Evolutionary conservation across 2,329 filamentous ascomycete species (phyloP), one percentile per base, ranked within the genome.

Genomic region (Xenosphaeropsis pyriputrescens): DNA sequence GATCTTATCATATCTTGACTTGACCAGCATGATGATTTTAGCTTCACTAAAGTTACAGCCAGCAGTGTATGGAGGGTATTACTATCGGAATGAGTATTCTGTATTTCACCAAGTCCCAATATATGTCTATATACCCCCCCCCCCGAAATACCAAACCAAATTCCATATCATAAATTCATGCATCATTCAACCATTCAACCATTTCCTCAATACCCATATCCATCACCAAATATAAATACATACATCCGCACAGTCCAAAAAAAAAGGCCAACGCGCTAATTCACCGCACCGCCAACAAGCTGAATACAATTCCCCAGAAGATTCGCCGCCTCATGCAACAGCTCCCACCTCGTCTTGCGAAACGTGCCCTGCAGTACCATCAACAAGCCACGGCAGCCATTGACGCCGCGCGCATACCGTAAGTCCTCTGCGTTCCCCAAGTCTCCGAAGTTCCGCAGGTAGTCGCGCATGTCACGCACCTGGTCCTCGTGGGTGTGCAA

Each of bases 321-420:
- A 16, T 74, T 79, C 22, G 82, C 81, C 29, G 85, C 89, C 58
- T 96, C 91, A 40, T 91, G 79, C 44, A 96, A 64, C 39, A 96
- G 62, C 63, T 96, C 88, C 89, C 89, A 96, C 35, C 86, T 70
- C 22, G 86, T 86, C 50, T 79, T 78, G 46, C 71, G 67, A 55
- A 96, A 95, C 31, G 81, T 80, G 40, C 85, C 80, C 43, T 79
- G 77, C 42, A 98, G 68, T 26, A 94, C 71, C 59, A 91, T 70
- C 46, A 96, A 60, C 53, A 96, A 57, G 0, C 86, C 82, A 35
- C 85, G 72, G 55, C 85, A 94, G 14, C 74, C 72, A 55, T 95
- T 96, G 45, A 93, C 73, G 17, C 85, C 83, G 30, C 67, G 70
- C 57, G 84, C 72, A 18, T 65, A 62, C 47, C 79, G 78, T 17